Base-by-base conservation (phyloP, 139 green algal species). In the Prasinococcaceae sp. region DNA sequence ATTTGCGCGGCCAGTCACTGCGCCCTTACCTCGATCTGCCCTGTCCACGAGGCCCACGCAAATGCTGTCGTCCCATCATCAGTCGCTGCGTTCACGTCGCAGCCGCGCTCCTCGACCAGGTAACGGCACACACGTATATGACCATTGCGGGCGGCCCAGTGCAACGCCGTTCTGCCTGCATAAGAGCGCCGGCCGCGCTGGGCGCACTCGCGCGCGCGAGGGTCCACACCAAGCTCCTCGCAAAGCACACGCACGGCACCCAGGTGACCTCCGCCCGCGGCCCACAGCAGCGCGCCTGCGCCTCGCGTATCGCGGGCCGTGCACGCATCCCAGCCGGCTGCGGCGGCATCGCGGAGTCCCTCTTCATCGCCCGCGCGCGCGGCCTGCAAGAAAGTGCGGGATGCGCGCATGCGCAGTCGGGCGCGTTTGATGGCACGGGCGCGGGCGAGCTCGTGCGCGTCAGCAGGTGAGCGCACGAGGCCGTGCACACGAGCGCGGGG, bases 81-180 rank as follows among this genome's bases (percentile, higher is more conserved):
- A 3, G 58, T 66, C 16, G 43, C 19, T n/a, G 22, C n/a, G 43
- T 66, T 30, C 1, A 58, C 39, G 58, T 66, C 41, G 14, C 47
- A 24, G 8, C 40, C 49, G 19, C 40, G 32, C 3, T 16, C 23
- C 29, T 45, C 20, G 17, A 66, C 48, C 16, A 66, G 49, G 33
- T 49, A 66, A 30, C 53, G 43, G 0, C 33, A 22, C 22, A 59
- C 44, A 36, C n/a, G 22, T 1, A 61, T 20, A 8, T 61, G 41
- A n/a, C 53, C 53, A 28, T 61, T 61, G 19, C 53, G 43, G 29
- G 53, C 53, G 1, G 53, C 53, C 58, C 58, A 66, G 40, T 66
- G 58, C 41, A 66, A 32, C 20, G 58, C 48, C 28, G 44, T 60
- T 9, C 58, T 49, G 10, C 58, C 49, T 6, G 29, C n/a, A 20